Percentiles rank a stretch among this genome's conserved stretches.
phyloP scores from a whole-genome alignment of 208 protist genomes.

The Leishmania amazonensis region DNA sequence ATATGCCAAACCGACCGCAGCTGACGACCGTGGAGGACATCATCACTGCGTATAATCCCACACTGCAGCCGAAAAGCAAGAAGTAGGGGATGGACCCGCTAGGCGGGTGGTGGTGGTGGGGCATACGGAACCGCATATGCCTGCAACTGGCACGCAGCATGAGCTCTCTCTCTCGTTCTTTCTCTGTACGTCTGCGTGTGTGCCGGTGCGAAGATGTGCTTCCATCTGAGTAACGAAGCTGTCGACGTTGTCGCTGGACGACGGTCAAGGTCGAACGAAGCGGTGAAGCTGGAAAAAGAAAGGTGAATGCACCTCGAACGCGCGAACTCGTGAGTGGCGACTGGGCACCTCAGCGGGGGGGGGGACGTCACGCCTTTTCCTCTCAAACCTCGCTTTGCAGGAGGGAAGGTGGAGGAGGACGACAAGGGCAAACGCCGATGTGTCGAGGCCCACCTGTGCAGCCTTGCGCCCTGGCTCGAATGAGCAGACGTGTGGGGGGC shows the following conservation, averaged over 20 bases:
- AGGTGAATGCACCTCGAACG: background rate
- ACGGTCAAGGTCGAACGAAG: background rate
- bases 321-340: background rate
- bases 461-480: background rate
- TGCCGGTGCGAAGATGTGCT: background rate
- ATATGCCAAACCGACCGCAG: conserved; percentile 36
- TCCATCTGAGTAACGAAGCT: background rate
- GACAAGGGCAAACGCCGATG: background rate
- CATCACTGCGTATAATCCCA: conserved; percentile 37
- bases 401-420: background rate
- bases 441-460: background rate
- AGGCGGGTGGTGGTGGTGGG: too few relatives aligned
- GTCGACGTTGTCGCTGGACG: background rate
- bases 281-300: background rate
- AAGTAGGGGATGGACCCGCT: conserved; percentile 2
- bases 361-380: background rate
- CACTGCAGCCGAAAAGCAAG: conserved; percentile 44
- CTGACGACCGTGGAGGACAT: conserved; percentile 42
- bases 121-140: background rate
- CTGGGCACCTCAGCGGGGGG: background rate
- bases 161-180: background rate
- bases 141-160: background rate
- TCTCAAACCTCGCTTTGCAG: background rate
- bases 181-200: background rate
- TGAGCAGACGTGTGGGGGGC: background rate